Base-by-base conservation (phyloP, 208 protist genomes). In the Wallacemonas collosoma region DNA sequence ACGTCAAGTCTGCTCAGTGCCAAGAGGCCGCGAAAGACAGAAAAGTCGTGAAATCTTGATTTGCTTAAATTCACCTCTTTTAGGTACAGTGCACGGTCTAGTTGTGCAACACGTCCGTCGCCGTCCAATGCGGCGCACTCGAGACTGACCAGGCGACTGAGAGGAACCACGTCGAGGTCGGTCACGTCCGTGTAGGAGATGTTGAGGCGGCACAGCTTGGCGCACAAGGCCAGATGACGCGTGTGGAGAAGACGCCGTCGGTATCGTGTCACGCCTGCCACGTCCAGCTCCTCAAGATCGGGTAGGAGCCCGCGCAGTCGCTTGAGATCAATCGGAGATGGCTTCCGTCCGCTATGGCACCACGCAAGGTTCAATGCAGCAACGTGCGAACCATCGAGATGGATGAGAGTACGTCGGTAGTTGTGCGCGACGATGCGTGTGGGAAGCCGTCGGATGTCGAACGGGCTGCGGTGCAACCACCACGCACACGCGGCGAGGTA, bases 391-490 rank as follows among this genome's bases (percentile, higher is more conserved):
- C 39, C 57, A 7, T 40, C 26, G 11, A 26, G 9, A 44, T 7
- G 9, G 6, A 63, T 26, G 11, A 63, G 38, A 1, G 57, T 12
- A 9, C 26, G 36, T n/a, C 36, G 9, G 26, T 12, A 63, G 17
- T 63, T 39, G 57, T 63, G 57, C 36, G 2, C 57, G 11, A 63
- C 26, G 57, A 63, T n/a, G 7, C 11, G 6, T 6, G 44, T 38
- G 17, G 57, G 57, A 17, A 63, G 57, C 5, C 39, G 11, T 4
- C 6, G 36, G 7, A 63, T 26, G 36, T n/a, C 38, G 17, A 63
- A 63, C 5, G 57, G 57, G 9, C 9, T 8, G 26, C 57, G 57
- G 57, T 63, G 57, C 57, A 63, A 38, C 57, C 57, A 63, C 57
- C 57, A 63, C 5, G n/a, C 57, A 38, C 57, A 63, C 9, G 57